Conservation (phyloP, 2,329 filamentous ascomycete species). For the Alternaria atra region DNA sequence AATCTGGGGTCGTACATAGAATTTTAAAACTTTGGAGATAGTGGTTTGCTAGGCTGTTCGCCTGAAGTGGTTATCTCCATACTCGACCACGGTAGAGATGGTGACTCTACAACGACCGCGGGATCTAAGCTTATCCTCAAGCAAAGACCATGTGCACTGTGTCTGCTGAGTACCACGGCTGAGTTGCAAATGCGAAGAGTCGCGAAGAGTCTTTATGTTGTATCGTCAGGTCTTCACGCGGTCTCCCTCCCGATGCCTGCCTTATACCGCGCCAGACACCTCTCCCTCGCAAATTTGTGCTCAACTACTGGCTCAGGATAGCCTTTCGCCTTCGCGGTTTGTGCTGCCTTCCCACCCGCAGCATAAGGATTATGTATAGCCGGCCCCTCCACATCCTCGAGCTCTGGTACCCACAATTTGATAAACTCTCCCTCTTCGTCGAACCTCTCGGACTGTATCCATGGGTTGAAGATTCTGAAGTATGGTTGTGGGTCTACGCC, state of each 20-base stretch:
- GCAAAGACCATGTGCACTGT: neutral
- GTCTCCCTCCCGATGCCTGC: slow-evolving; percentile 64
- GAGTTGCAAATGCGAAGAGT: neutral
- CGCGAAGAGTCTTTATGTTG: neutral
- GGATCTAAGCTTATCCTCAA: neutral
- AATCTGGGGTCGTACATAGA: too few relatives aligned
- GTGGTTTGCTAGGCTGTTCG: too few relatives aligned
- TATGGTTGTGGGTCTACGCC: slow-evolving; percentile 89
- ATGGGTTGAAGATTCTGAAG: slow-evolving; percentile 88
- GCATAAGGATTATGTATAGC: slow-evolving; percentile 84
- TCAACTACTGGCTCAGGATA: slow-evolving; percentile 81
- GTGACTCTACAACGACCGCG: too few relatives aligned
- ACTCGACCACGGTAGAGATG: too few relatives aligned
- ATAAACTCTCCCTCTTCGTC: slow-evolving; percentile 83
- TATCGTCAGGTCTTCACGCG: slow-evolving; percentile 36
- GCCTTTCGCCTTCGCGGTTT: slow-evolving; percentile 68
- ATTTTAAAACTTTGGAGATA: too few relatives aligned
- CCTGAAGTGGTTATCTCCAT: too few relatives aligned
- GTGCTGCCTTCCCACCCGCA: slow-evolving; percentile 63
- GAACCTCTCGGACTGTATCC: slow-evolving; percentile 86
- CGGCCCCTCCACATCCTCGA: slow-evolving; percentile 69
- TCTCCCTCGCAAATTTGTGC: slow-evolving; percentile 73
- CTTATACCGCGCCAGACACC: slow-evolving; percentile 76
- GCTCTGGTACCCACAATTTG: slow-evolving; percentile 80
- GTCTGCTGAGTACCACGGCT: neutral